Evolutionary conservation across 768 basidiomycete species (phyloP).

Genomic region (Tylopilus rubrobrunneus): DNA sequence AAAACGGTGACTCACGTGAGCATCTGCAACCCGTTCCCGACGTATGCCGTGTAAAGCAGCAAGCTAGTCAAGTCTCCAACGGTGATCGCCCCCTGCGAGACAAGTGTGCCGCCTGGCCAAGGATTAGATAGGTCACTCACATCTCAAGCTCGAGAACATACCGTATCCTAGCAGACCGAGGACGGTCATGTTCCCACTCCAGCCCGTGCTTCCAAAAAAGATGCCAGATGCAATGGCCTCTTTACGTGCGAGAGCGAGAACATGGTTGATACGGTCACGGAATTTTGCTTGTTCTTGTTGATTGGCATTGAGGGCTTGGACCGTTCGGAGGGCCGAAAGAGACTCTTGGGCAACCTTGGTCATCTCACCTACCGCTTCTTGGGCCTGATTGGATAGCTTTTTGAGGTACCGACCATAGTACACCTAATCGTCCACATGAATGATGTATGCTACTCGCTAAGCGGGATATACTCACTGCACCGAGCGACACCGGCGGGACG

Average conservation of each 20-base stretch:
- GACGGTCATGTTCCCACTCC: slow-evolving; percentile 92
- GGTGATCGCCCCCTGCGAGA: slow-evolving; percentile 82
- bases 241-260: slow-evolving; percentile 74
- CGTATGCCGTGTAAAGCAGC: slow-evolving; percentile 87
- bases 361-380: slow-evolving; percentile 96
- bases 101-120: slow-evolving; percentile 77
- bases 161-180: slow-evolving; percentile 90
- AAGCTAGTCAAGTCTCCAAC: slow-evolving; percentile 90
- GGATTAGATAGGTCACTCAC: not conserved
- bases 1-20: slow-evolving; percentile 52
- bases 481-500: slow-evolving; percentile 83
- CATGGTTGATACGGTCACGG: slow-evolving; percentile 54
- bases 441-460: slow-evolving; percentile 1
- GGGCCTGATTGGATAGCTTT: slow-evolving; percentile 84
- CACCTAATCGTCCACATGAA: slow-evolving; percentile 47
- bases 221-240: slow-evolving; percentile 90
- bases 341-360: slow-evolving; percentile 87
- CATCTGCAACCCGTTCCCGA: slow-evolving; percentile 76
- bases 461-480: slow-evolving; percentile 51
- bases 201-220: slow-evolving; percentile 89
- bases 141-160: slow-evolving; percentile 28
- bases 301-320: slow-evolving; percentile 88
- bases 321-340: slow-evolving; percentile 79
- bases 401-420: slow-evolving; percentile 96
- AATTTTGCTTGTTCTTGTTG: slow-evolving; percentile 78